phyloP scores from a whole-genome alignment of 2,329 filamentous ascomycete species.

The Ceratocystis huliohia region DNA sequence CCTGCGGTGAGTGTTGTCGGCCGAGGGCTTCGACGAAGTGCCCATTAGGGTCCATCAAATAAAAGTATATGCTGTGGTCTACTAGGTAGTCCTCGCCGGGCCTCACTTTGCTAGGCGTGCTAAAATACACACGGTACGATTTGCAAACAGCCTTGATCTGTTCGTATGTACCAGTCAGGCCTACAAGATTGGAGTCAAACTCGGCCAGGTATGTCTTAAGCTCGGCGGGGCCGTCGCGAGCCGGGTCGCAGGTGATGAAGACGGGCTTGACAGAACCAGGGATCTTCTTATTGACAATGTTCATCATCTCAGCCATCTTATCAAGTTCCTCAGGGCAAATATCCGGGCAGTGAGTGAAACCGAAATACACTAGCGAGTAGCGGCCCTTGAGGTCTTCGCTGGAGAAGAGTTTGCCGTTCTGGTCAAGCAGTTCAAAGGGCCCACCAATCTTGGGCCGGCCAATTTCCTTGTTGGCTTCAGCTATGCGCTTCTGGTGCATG shows the following conservation, averaged over 20 bases:
- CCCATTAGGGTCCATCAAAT: conserved; percentile 95
- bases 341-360: conserved; percentile 95
- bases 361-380: conserved; percentile 84
- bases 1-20: conserved; percentile 80
- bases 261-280: conserved; percentile 55
- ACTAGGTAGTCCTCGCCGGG: conserved; percentile 94
- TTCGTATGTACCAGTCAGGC: conserved; percentile 85
- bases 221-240: conserved; percentile 73
- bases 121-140: conserved; percentile 93
- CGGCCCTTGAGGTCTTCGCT: conserved; percentile 74
- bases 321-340: conserved; percentile 98
- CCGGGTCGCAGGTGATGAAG: conserved; percentile 93
- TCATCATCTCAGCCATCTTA: conserved; percentile 96
- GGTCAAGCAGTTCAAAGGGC: conserved; percentile 67
- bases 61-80: conserved; percentile 99
- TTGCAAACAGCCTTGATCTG: conserved; percentile 92
- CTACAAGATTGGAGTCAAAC: conserved; percentile 77
- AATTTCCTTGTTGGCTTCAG: conserved; percentile 84
- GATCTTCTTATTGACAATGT: conserved; percentile 46
- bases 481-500: conserved; percentile 76
- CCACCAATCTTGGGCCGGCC: conserved; percentile 90
- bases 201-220: conserved; percentile 76
- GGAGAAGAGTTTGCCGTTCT: conserved; percentile 65
- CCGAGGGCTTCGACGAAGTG: conserved; percentile 97
- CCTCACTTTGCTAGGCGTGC: conserved; percentile 76